Evolutionary conservation across 2,329 filamentous ascomycete species (phyloP).

Genomic region (Chalaropsis thielavioides): DNA sequence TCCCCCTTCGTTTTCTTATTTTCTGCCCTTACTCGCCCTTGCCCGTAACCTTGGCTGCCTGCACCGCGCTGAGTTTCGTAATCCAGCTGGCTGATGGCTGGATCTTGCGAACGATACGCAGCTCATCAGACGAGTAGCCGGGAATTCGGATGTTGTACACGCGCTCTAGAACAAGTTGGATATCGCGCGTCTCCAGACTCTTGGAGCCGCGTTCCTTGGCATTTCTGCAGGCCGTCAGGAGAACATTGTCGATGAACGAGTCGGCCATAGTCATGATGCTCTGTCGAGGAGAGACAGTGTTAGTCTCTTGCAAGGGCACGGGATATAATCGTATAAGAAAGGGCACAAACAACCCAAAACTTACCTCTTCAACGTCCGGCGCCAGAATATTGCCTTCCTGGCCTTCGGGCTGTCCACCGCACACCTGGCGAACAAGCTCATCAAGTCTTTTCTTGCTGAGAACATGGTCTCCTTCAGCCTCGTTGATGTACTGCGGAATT

Average conservation of each 20-base stretch:
- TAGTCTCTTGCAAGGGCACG: not conserved
- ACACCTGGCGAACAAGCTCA: slow-evolving; percentile 86
- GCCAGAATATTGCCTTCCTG: slow-evolving; percentile 64
- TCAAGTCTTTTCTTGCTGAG: slow-evolving; percentile 97
- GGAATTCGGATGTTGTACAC: slow-evolving; percentile 87
- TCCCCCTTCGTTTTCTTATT: slow-evolving; percentile 36
- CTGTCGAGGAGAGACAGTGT: slow-evolving; percentile 29
- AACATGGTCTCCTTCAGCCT: slow-evolving; percentile 82
- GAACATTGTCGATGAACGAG: slow-evolving; percentile 84
- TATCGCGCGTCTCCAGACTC: slow-evolving; percentile 75
- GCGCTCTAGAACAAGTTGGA: slow-evolving; percentile 69
- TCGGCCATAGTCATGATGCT: slow-evolving; percentile 80
- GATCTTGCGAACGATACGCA: slow-evolving; percentile 85
- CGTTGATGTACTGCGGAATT: slow-evolving; percentile 69
- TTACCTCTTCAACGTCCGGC: slow-evolving; percentile 90
- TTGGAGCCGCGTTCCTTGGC: slow-evolving; percentile 87
- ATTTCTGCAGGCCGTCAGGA: slow-evolving; percentile 74
- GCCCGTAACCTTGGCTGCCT: slow-evolving; percentile 73
- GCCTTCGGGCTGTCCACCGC: slow-evolving; percentile 60
- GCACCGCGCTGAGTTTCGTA: slow-evolving; percentile 91
- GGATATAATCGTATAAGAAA: not conserved
- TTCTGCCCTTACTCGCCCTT: slow-evolving; percentile 46
- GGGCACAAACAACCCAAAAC: slow-evolving; percentile 19
- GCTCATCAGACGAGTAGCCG: slow-evolving; percentile 85
- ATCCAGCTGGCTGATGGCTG: slow-evolving; percentile 82